Evolutionary conservation across 2,329 filamentous ascomycete genomes (phyloP), one percentile per base, ranked within the genome.

Genomic region (Trichothecium roseum): DNA sequence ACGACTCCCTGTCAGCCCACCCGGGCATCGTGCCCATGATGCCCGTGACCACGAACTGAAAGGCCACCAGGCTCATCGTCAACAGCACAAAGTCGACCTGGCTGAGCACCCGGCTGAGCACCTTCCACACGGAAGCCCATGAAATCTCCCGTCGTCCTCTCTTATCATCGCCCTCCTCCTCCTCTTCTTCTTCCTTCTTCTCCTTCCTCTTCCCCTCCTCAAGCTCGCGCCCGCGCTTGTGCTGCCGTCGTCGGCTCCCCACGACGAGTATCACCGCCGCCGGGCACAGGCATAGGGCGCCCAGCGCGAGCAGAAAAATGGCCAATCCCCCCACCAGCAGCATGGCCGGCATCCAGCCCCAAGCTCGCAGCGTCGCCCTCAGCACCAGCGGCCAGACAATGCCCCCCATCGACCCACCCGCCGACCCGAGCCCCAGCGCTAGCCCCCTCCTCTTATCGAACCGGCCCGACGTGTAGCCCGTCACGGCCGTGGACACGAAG

Each of bases 311-410:
- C 16, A 39, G 35, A 5, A 28, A 8, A 12, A 34, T 6, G 4
- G 27, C 37, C 10, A 36, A 6, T n/a, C 37, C 35, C 6, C 18
- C 32, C n/a, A 42, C 8, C 8, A 18, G 9, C n/a, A 35, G 22
- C 22, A 39, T 34, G 5, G 37, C 30, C 29, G 29, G 38, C 12
- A 17, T 16, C 34, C 35, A 43, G 4, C 41, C 41, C 26, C 26
- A 35, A 6, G 26, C 17, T 6, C 32, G 18, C 10, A 40, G 16
- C 12, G 38, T 35, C 8, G 34, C 33, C 7, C 36, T 32, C 6
- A 43, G 37, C 20, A 41, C 12, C 22, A 43, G 22, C 14, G 41
- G 39, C 37, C 39, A 43, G 1, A 40, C 20, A 5, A 43, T 30
- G 13, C 41, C 41, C 1, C 41, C 39, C 5, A 43, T 14, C 2